Conservation (phyloP, 257 asterid genomes). For the Solanum microdontum region DNA sequence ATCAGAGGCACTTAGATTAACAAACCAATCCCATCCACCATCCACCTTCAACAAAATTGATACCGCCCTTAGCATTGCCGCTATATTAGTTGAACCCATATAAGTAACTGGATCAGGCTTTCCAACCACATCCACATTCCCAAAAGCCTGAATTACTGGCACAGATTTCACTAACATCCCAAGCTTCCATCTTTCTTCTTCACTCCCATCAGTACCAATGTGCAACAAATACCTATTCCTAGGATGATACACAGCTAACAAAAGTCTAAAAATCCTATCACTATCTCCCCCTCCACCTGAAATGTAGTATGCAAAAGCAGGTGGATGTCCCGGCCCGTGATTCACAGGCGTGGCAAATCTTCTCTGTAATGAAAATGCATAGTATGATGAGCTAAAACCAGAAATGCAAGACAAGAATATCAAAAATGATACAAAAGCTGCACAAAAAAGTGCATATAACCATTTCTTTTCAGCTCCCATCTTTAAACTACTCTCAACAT, state of each 20-base stretch:
- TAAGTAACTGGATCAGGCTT: slow-evolving; percentile 90
- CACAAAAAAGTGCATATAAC: slow-evolving; percentile 83
- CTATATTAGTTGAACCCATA: slow-evolving; percentile 86
- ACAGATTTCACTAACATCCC: slow-evolving; percentile 58
- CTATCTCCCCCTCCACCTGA: slow-evolving; percentile 70
- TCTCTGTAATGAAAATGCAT: slow-evolving; percentile 47
- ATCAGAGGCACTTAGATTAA: slow-evolving; percentile 89
- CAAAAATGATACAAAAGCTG: slow-evolving; percentile 67
- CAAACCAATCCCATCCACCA: slow-evolving; percentile 87
- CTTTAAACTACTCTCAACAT: background rate
- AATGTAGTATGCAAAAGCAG: slow-evolving; percentile 81
- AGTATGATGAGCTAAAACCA: slow-evolving; percentile 74
- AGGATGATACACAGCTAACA: slow-evolving; percentile 91
- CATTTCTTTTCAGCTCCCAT: slow-evolving; percentile 89
- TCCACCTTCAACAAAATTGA: slow-evolving; percentile 78
- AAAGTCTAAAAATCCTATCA: slow-evolving; percentile 66
- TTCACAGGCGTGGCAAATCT: slow-evolving; percentile 44
- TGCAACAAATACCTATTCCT: slow-evolving; percentile 93
- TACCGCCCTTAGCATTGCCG: slow-evolving; percentile 72
- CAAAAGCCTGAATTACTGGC: slow-evolving; percentile 69
- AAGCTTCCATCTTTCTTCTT: slow-evolving; percentile 62
- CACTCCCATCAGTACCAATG: slow-evolving; percentile 58
- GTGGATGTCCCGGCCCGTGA: slow-evolving; percentile 73
- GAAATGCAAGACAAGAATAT: slow-evolving; percentile 61
- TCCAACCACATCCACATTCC: slow-evolving; percentile 93